phyloP scores from a whole-genome alignment of 2,329 filamentous ascomycete species.

The Ascomycota sp. region DNA sequence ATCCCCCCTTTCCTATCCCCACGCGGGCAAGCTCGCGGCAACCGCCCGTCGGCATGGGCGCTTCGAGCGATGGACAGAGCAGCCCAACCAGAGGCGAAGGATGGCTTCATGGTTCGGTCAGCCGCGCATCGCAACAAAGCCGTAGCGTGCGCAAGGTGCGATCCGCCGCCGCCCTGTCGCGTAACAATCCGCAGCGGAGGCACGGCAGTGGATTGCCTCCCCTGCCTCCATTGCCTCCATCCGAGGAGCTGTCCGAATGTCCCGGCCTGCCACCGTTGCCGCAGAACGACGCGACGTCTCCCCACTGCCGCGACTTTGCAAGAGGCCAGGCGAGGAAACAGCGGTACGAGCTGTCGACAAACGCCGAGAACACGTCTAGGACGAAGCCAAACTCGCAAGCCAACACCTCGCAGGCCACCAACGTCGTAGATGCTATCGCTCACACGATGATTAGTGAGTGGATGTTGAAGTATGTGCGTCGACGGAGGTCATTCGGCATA shows the following conservation, averaged over 20 bases:
- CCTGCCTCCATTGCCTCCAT: conserved; percentile 45
- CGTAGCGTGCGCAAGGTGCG: conserved; percentile 64
- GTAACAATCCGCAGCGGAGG: conserved; percentile 26
- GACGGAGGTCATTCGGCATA: conserved; percentile 79
- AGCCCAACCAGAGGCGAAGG: conserved; percentile 50
- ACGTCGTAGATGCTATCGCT: conserved; percentile 87
- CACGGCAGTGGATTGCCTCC: conserved; percentile 40
- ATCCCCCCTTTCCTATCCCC: conserved; percentile 84
- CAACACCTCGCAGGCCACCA: conserved; percentile 45
- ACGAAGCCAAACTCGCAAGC: conserved; percentile 23
- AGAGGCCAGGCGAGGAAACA: conserved; percentile 23
- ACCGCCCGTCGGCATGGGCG: conserved; percentile 43
- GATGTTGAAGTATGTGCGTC: conserved; percentile 82
- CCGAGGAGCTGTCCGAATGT: conserved; percentile 47
- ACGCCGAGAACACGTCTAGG: conserved; percentile 29
- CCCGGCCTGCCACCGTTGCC: conserved; percentile 54
- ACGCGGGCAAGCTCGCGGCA: conserved; percentile 71
- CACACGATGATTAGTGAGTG: conserved; percentile 97
- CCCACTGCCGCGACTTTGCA: conserved; percentile 23
- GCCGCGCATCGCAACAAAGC: conserved; percentile 28
- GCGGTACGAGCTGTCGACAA: conserved; percentile 39
- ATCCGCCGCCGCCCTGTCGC: conserved; percentile 56
- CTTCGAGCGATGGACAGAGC: conserved; percentile 48
- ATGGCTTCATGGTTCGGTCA: conserved; percentile 31
- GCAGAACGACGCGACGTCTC: conserved; percentile 48